Base-by-base conservation (phyloP, 140 eudicot species). In the Anethum foeniculum region DNA sequence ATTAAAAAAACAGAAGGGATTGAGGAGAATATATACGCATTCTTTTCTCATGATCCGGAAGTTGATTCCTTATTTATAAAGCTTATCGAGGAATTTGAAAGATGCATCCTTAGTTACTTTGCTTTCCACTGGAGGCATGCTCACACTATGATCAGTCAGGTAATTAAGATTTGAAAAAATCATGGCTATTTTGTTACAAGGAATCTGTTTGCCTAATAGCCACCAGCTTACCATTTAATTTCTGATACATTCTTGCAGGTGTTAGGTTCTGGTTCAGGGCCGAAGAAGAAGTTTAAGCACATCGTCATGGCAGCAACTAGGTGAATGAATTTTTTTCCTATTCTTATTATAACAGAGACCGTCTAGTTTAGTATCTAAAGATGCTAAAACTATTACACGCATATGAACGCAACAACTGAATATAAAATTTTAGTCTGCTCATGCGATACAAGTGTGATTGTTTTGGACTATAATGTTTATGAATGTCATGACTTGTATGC, bases 51-150 rank as follows among this genome's bases (percentile, higher is more conserved):
- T 16, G 96, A 93, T 34, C 92, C 88, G 6, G 90, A 95, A 27
- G 96, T 85, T 2, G 99, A 95, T 86, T 89, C 99, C 8, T 87
- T 93, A 34, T 95, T 92, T 77, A 93, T 95, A 67, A 95, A 93
- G 89, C 89, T 95, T 54, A 91, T 95, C 32, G 99, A 95, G 60
- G 99, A 95, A 84, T 79, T 95, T 28, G 98, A 95, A 86, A 88
- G 99, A 82, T 95, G 99, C 83, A 91, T 85, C 51, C 93, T 95
- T 52, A 93, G 99, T 77, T 95, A 95, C 86, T 95, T 89, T 68
- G 99, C 99, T 28, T 95, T 95, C 77, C 99, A 93, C 81, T 95
- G 99, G 99, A 86, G 83, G 71, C 88, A 87, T 72, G 96, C 97
- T 64, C 89, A 88, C 69, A 67, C 76, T 71, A 90, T 91, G 91